Conservation (phyloP, 2,329 filamentous ascomycete species). For the Pleomassaria siparia region DNA sequence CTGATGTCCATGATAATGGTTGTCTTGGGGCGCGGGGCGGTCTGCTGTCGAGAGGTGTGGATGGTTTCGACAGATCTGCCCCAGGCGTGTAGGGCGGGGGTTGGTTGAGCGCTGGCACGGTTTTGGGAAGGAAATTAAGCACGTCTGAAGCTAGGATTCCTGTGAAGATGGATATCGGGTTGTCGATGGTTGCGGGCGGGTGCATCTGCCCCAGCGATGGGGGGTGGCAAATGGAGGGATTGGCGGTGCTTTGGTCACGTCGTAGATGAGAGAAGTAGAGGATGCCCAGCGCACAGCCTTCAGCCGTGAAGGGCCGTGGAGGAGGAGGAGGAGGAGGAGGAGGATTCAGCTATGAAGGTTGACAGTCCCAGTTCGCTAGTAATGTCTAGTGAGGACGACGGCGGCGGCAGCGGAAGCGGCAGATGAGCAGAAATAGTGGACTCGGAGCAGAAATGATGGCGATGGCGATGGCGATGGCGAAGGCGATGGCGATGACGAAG, state of each 20-base stretch:
- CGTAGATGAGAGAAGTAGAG: neutral
- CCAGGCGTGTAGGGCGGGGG: conserved; percentile 12
- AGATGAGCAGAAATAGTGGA: no score
- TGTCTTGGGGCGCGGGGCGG: conserved; percentile 7
- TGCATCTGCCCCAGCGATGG: no score
- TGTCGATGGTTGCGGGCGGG: conserved; percentile 23
- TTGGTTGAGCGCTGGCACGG: conserved; percentile 23
- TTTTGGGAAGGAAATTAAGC: conserved; percentile 11
- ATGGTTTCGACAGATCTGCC: conserved; percentile 17
- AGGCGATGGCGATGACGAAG: no score
- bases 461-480: no score
- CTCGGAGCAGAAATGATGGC: no score
- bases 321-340: no score
- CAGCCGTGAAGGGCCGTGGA: neutral
- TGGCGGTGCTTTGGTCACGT: neutral
- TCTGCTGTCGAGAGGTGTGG: conserved; percentile 14
- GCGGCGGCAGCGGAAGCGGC: no score
- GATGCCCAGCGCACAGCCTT: neutral
- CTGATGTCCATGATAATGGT: conserved; percentile 21
- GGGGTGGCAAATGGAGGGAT: neutral
- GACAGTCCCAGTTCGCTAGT: neutral
- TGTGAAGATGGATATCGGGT: conserved; percentile 39
- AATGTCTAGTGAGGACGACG: neutral
- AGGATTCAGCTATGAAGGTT: neutral
- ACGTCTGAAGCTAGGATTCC: conserved; percentile 20